Conservation (phyloP, 192 early-diverging fungal species). For the Podila verticillata region DNA sequence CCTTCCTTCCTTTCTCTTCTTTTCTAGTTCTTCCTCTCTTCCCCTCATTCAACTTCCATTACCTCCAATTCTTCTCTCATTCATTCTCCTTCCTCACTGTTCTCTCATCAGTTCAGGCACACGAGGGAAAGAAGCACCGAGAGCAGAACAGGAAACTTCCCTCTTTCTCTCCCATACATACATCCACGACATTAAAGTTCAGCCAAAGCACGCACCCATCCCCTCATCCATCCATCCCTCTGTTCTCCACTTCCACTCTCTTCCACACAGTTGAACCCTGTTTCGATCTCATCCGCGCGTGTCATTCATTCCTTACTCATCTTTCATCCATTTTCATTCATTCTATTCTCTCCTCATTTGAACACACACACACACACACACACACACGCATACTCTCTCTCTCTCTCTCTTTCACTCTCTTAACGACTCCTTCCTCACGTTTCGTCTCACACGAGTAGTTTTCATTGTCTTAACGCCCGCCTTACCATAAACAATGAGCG, state of each 20-base stretch:
- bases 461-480: too few relatives aligned
- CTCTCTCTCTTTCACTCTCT: too few relatives aligned
- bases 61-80: background rate
- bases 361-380: too few relatives aligned
- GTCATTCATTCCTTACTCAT: background rate
- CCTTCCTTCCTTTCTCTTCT: background rate
- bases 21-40: slow-evolving; percentile 5
- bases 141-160: background rate
- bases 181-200: background rate
- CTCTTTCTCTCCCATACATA: too few relatives aligned
- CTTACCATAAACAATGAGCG: slow-evolving; percentile 9
- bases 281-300: background rate
- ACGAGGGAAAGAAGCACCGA: too few relatives aligned
- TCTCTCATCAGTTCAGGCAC: too few relatives aligned
- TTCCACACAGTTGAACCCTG: background rate
- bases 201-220: background rate
- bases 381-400: too few relatives aligned
- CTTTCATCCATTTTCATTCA: background rate
- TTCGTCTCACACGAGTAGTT: too few relatives aligned
- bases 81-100: background rate
- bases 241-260: background rate
- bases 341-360: background rate
- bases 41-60: background rate
- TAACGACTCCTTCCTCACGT: too few relatives aligned
- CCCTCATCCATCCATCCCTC: slow-evolving; percentile 5